Evolutionary conservation across 202 grass and related monocot genomes (phyloP), one percentile per base, ranked within the genome.

Genomic region (Schoenoplectus tabernaemontani): DNA sequence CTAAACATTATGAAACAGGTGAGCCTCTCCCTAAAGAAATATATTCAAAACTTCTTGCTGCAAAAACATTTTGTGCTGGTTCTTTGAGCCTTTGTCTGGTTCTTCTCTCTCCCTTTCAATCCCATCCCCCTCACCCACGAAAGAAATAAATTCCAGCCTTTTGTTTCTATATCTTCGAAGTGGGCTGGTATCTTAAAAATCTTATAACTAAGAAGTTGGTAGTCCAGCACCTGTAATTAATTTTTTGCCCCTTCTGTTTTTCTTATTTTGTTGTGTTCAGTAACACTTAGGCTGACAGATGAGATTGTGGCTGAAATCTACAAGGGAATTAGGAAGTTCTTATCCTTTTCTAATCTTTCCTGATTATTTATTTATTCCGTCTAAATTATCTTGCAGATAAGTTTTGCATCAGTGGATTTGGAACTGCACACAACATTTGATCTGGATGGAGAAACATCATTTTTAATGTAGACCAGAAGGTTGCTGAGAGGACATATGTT

Each of bases 11-110:
- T 83, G 91, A 95, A 89, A 98, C 90, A 0, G 85, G 86, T 9
- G 96, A 98, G 87, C 48, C 88, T 88, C 96, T 98, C 76, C 90
- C 91, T 16, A 90, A 95, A 84, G 90, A 98, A 78, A 87, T 95
- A 53, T 98, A 90, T 90, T 74, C n/a, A 3, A 98, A 94, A 78
- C 91, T 95, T 89, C 89, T 98, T 3, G 91, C 89, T 88, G 96
- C 96, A 85, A 95, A 95, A 89, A 98, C 93, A 82, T 98, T 87
- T 80, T 90, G 96, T 90, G 91, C 96, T 82, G 96, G 96, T 30
- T 92, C 91, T 57, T 83, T 98, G 19, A 95, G 96, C 59, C 83
- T 95, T 37, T 89, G 96, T 39, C 96, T 95, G 96, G 96, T 92
- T 68, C 10, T 58, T 83, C 24, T 9, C 22, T 7, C 78, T 72